phyloP scores from a whole-genome alignment of 306 rosid genomes.

The Albizia julibrissin region DNA sequence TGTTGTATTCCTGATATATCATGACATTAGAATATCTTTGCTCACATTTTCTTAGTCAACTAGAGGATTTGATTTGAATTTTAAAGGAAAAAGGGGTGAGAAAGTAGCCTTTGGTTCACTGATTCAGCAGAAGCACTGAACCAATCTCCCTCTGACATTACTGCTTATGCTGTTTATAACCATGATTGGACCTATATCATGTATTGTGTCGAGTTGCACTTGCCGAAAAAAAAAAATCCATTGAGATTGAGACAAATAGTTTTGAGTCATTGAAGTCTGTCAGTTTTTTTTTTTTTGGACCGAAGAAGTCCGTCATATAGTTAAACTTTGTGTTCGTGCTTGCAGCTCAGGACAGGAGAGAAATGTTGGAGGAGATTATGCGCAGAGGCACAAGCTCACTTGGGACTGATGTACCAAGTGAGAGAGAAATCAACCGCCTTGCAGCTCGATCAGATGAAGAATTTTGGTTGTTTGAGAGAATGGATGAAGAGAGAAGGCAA shows the following conservation, averaged over 20 bases:
- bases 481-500: constrained; percentile 96
- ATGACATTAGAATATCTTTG: constrained; percentile 28
- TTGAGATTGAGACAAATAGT: neutral
- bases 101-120: constrained; percentile 19
- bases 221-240: neutral
- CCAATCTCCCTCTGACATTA: constrained; percentile 10
- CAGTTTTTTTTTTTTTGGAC: no score
- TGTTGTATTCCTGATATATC: constrained; percentile 47
- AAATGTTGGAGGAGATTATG: constrained; percentile 97
- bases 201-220: constrained; percentile 18
- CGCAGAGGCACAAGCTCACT: constrained; percentile 96
- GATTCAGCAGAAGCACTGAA: constrained; percentile 20
- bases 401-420: constrained; percentile 97
- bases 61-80: constrained; percentile 15
- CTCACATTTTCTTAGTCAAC: constrained; percentile 9
- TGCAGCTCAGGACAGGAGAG: constrained; percentile 99
- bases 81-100: constrained; percentile 13
- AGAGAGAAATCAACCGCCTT: constrained; percentile 98
- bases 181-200: neutral
- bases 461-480: constrained; percentile 93
- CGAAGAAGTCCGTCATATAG: neutral
- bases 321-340: constrained; percentile 23
- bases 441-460: constrained; percentile 97
- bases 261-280: neutral
- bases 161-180: constrained; percentile 22